Conservation (phyloP, 371 early-diverging fungal genomes). For the Dichotomocladium elegans region DNA sequence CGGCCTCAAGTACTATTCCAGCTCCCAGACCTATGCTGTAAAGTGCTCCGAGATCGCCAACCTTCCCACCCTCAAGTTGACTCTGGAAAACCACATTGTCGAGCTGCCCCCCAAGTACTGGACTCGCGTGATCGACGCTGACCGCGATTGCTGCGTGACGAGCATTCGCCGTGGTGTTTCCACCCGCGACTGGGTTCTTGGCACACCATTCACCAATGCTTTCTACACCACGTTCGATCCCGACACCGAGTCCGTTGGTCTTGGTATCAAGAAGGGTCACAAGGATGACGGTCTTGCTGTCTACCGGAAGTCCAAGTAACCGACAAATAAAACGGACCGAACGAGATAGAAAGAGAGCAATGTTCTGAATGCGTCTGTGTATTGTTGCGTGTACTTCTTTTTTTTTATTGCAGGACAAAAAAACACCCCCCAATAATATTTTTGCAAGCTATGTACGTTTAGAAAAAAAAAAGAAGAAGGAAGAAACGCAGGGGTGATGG, state of each 20-base stretch:
- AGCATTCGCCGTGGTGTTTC: conserved; percentile 36
- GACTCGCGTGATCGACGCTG: conserved; percentile 28
- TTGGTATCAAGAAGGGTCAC: conserved; percentile 36
- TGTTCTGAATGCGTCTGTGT: no score
- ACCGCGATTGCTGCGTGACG: conserved; percentile 36
- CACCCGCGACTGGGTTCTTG: conserved; percentile 37
- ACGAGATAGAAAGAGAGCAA: no score
- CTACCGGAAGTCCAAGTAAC: no score
- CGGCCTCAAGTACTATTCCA: conserved; percentile 36
- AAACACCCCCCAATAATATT: no score
- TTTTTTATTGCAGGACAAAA: no score
- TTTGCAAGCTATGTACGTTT: no score
- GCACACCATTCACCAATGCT: conserved; percentile 41
- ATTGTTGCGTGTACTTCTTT: no score
- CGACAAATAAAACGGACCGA: no score
- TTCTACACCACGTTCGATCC: conserved; percentile 44
- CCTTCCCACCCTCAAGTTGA: conserved; percentile 33
- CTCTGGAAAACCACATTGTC: conserved; percentile 28
- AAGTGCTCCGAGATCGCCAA: conserved; percentile 42
- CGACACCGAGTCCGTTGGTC: conserved; percentile 28
- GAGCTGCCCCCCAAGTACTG: conserved; percentile 40
- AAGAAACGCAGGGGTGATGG: no score
- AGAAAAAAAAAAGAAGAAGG: no score
- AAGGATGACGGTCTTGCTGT: conserved; percentile 28
- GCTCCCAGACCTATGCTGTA: conserved; percentile 33